phyloP scores from a whole-genome alignment of 2,329 filamentous ascomycete genomes.

The Phyllosticta capitalensis region DNA sequence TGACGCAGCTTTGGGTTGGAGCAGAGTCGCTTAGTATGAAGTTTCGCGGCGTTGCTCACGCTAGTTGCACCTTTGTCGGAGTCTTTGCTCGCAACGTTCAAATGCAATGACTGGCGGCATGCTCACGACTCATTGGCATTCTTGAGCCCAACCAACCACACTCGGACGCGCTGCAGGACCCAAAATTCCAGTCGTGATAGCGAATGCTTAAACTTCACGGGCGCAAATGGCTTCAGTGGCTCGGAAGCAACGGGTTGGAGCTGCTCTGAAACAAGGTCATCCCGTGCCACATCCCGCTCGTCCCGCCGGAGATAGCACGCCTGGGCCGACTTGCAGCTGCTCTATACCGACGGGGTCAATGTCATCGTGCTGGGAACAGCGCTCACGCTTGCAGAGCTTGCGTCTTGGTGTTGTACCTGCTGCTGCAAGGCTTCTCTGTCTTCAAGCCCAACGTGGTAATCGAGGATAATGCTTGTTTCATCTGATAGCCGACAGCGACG shows the following conservation, averaged over 20 bases:
- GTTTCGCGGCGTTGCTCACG: background rate
- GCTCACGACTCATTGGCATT: background rate
- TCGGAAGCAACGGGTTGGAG: background rate
- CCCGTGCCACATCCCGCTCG: background rate
- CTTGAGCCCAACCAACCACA: background rate
- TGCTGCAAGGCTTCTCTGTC: too few relatives aligned
- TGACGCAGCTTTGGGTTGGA: background rate
- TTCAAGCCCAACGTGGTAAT: background rate
- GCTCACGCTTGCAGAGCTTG: too few relatives aligned
- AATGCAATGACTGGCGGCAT: background rate
- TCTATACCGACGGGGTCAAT: background rate
- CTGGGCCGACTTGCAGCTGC: background rate
- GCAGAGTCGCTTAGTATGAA: background rate
- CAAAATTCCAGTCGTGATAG: background rate
- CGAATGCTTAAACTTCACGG: background rate
- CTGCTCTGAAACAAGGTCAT: background rate
- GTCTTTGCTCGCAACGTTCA: background rate
- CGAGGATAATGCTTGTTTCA: slow-evolving; percentile 1
- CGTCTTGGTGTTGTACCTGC: background rate
- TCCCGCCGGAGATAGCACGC: background rate
- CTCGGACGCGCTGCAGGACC: background rate
- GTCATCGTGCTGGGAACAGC: background rate
- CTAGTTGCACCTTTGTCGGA: background rate
- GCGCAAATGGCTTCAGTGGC: background rate
- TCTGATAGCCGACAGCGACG: background rate